phyloP scores from a whole-genome alignment of 495 filamentous ascomycete species.

The Recurvomyces mirabilis region DNA sequence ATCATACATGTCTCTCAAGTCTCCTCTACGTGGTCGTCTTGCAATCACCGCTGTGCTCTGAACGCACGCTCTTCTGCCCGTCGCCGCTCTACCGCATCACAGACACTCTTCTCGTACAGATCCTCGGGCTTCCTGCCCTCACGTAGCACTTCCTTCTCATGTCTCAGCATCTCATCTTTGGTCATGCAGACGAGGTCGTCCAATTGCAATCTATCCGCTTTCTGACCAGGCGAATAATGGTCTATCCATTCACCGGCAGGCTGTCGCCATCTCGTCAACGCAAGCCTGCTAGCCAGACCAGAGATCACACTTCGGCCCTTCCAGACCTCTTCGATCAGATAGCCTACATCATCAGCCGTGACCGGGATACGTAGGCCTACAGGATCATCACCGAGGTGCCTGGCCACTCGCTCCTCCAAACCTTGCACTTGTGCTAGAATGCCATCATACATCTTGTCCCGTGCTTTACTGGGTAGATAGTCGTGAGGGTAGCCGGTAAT shows the following conservation, averaged over 20 bases:
- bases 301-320: constrained; percentile 73
- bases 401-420: constrained; percentile 58
- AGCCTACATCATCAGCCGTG: constrained; percentile 67
- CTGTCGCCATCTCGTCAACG: constrained; percentile 65
- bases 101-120: constrained; percentile 53
- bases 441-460: constrained; percentile 82
- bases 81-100: constrained; percentile 52
- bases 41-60: constrained; percentile 14
- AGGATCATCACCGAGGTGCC: constrained; percentile 46
- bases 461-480: constrained; percentile 65
- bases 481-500: constrained; percentile 82
- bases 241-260: constrained; percentile 34
- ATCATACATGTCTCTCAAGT: too few species aligned
- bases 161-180: constrained; percentile 75
- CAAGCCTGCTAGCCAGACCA: constrained; percentile 64
- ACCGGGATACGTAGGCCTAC: constrained; percentile 67
- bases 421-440: constrained; percentile 62
- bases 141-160: constrained; percentile 70
- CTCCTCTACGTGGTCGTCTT: too few species aligned
- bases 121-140: constrained; percentile 56
- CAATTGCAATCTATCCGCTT: constrained; percentile 49
- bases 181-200: constrained; percentile 87
- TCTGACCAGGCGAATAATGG: constrained; percentile 46
- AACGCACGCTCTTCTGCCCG: constrained; percentile 47
- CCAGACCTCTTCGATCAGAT: constrained; percentile 82